Evolutionary conservation across 1,284 basidiomycete genomes (phyloP), one percentile per base, ranked within the genome.

Genomic region (Sanghuangporus baumii): DNA sequence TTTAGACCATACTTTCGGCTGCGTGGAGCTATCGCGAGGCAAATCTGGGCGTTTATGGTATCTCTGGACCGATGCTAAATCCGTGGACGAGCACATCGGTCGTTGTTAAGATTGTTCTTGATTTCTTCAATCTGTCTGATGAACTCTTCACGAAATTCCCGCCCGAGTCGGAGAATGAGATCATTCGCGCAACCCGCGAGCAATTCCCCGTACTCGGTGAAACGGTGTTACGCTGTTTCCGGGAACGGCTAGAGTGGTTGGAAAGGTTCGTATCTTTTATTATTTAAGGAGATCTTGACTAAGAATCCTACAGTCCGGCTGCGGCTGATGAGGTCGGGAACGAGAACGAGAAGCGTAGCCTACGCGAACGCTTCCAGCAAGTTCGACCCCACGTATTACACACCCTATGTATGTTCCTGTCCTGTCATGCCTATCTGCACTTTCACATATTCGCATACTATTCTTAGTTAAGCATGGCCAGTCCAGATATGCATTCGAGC

Each of bases 61-160:
- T 98, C 57, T 79, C 85, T 12, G 76, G 81, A 38, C 87, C 87
- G 0, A 85, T 88, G 77, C 79, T 84, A 61, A 85, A 89, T 67
- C 85, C 93, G 1, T 99, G 96, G 96, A 93, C 94, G 2, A 93
- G 86, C 71, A 80, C 80, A 67, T 78, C 83, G 6, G 73, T 76
- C 0, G 74, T 92, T 52, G 83, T 97, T 60, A 86, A 92, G 55
- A 79, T 87, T 26, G 75, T 93, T 2, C 80, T 90, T 50, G 81
- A 82, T 52, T 80, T 96, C 20, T 96, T 95, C 70, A 82, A 87
- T 58, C 74, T 82, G 1, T 84, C 78, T 64, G 64, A 64, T 50
- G 80, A 79, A 65, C 73, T 77, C 9, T 71, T 82, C 7, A 81
- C 84, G 51, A 66, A 74, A 9, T 68, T 77, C 1, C 67, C 67